A percentile compares a stretch with the other conserved stretches of the same genome.
Conservation (phyloP, 164 flowering plant species). For the Liquidambar formosana region DNA sequence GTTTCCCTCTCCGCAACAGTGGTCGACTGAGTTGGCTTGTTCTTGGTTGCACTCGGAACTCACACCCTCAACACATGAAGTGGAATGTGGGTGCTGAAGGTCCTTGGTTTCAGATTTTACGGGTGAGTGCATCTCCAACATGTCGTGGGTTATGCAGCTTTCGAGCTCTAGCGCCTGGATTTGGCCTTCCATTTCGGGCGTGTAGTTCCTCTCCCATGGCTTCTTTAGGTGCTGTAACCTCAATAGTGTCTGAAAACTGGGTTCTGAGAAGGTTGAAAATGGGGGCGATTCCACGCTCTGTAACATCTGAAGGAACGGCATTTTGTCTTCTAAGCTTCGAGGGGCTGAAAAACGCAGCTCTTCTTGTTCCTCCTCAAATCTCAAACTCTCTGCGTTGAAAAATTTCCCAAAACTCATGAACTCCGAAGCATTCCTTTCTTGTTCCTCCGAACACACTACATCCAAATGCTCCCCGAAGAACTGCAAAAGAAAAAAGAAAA, state of each 20-base stretch:
- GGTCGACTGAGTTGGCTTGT: constrained; percentile 8
- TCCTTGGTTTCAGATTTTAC: constrained; percentile 31
- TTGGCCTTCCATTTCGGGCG: constrained; percentile 22
- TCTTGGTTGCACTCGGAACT: constrained; percentile 17
- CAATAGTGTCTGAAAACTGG: constrained; percentile 40
- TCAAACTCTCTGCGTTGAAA: constrained; percentile 16
- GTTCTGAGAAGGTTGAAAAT: constrained; percentile 31
- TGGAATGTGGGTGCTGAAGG: constrained; percentile 9
- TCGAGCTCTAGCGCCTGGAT: constrained; percentile 38
- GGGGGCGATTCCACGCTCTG: constrained; percentile 37
- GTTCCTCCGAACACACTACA: constrained; percentile 33
- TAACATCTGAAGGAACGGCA: constrained; percentile 66
- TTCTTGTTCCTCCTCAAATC: constrained; percentile 27
- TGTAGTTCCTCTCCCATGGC: constrained; percentile 22
- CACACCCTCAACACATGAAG: constrained; percentile 14
- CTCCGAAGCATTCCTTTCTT: constrained; percentile 17
- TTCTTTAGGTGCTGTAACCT: constrained; percentile 39
- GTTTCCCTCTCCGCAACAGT: constrained; percentile 8
- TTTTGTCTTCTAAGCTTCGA: constrained; percentile 36
- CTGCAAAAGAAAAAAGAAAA: constrained; percentile 30
- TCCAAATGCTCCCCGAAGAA: constrained; percentile 39
- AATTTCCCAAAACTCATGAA: constrained; percentile 17
- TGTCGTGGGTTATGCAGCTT: constrained; percentile 48
- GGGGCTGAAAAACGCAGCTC: constrained; percentile 7
- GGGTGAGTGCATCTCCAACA: constrained; percentile 36